Conservation (phyloP, 345 rosid genomes). For the Ceriops zippeliana region DNA sequence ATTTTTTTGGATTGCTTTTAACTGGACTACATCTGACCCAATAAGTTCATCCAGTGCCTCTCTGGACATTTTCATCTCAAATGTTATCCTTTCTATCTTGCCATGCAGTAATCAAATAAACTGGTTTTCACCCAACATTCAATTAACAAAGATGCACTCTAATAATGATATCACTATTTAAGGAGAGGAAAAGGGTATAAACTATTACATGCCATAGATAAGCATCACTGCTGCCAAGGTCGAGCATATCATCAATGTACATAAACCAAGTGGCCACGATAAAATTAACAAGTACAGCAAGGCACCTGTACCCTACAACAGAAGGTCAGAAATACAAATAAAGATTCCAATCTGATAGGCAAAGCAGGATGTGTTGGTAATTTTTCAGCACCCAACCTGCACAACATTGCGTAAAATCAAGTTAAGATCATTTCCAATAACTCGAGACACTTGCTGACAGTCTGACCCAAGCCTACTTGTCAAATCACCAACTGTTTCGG, state of each 20-base stretch:
- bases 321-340: slow-evolving; percentile 24
- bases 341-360: slow-evolving; percentile 13
- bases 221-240: slow-evolving; percentile 70
- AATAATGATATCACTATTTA: background rate
- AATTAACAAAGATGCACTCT: slow-evolving; percentile 6
- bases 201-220: slow-evolving; percentile 76
- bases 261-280: slow-evolving; percentile 82
- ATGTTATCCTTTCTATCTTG: background rate
- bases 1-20: background rate
- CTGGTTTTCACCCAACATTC: slow-evolving; percentile 4
- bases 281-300: slow-evolving; percentile 73
- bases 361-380: slow-evolving; percentile 4
- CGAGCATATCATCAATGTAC: slow-evolving; percentile 72
- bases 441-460: slow-evolving; percentile 96
- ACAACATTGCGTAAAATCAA: slow-evolving; percentile 76
- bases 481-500: slow-evolving; percentile 94
- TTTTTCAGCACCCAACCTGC: slow-evolving; percentile 52
- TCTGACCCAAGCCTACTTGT: slow-evolving; percentile 98
- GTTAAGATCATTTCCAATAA: slow-evolving; percentile 90
- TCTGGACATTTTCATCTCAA: background rate
- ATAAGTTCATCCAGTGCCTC: slow-evolving; percentile 8
- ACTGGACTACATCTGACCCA: slow-evolving; percentile 5
- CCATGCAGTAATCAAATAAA: background rate
- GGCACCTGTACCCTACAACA: slow-evolving; percentile 77
- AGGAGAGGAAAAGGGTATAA: slow-evolving; percentile 15